Percentiles rank a stretch among this genome's conserved stretches.
phyloP scores from a whole-genome alignment of 257 asterid species.

The Dorcoceras hygrometricum region DNA sequence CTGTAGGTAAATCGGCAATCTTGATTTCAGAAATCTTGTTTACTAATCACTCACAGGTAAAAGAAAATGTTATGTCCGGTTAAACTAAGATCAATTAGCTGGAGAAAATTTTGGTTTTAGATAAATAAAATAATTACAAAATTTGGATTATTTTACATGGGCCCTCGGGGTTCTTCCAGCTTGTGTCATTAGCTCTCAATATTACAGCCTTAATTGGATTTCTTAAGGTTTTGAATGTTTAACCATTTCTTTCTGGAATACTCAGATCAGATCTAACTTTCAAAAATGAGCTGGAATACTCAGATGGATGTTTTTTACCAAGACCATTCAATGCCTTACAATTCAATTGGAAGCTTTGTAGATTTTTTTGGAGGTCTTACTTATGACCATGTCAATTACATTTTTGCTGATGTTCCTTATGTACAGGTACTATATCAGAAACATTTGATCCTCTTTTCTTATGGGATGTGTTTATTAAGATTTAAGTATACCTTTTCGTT shows the following conservation, averaged over 20 bases:
- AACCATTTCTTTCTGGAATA: constrained; percentile 17
- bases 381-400: constrained; percentile 80
- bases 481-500: constrained; percentile 14
- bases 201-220: background rate
- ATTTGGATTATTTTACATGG: background rate
- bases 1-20: constrained; percentile 32
- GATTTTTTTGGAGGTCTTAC: constrained; percentile 92
- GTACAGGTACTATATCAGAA: constrained; percentile 51
- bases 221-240: constrained; percentile 19
- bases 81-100: background rate
- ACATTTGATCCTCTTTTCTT: constrained; percentile 16
- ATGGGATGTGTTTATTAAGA: constrained; percentile 6
- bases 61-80: background rate
- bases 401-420: constrained; percentile 64
- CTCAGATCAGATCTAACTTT: constrained; percentile 19
- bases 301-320: constrained; percentile 63
- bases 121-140: background rate
- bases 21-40: constrained; percentile 7
- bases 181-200: constrained; percentile 13
- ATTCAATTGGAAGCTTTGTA: constrained; percentile 79
- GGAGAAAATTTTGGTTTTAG: background rate
- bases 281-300: constrained; percentile 59
- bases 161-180: background rate
- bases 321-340: constrained; percentile 68
- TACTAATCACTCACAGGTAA: constrained; percentile 21